Percentiles rank a stretch among this genome's conserved stretches.
Conservation (phyloP, 2,329 filamentous ascomycete species). For the Neonectria punicea region DNA sequence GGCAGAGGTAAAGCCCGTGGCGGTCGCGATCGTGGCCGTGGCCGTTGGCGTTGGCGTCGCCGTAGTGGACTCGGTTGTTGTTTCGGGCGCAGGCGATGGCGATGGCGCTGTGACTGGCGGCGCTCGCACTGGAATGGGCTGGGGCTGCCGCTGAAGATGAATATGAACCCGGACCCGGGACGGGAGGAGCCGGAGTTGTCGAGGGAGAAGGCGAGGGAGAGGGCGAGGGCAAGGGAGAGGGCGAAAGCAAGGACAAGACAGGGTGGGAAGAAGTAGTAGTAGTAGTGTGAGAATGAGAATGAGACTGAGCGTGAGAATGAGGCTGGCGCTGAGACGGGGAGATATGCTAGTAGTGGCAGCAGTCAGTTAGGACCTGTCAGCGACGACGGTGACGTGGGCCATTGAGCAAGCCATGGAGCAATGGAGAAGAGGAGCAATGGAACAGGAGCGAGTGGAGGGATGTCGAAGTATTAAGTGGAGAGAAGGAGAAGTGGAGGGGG, state of each 20-base stretch:
- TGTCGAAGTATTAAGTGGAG: conserved; percentile 20
- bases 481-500: not conserved
- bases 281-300: not conserved
- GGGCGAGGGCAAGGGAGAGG: conserved; percentile 12
- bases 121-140: conserved; percentile 11
- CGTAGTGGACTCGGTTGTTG: not conserved
- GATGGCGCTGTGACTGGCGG: conserved; percentile 16
- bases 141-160: not conserved
- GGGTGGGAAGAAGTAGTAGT: not conserved
- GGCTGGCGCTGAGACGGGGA: conserved; percentile 22
- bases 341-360: conserved; percentile 35
- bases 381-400: conserved; percentile 43
- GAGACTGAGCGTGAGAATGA: not conserved
- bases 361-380: conserved; percentile 37
- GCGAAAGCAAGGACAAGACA: not conserved
- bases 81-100: not conserved
- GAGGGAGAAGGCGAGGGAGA: conserved; percentile 13
- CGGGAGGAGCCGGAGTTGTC: not conserved
- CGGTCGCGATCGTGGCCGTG: conserved; percentile 15
- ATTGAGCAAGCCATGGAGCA: conserved; percentile 22
- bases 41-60: not conserved
- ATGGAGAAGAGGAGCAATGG: conserved; percentile 17
- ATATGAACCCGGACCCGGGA: not conserved
- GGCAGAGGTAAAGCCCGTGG: conserved; percentile 12
- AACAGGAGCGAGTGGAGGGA: conserved; percentile 16